Percentiles rank a stretch among this genome's conserved stretches.
These are phyloP conservation scores for Suillus hirtellus DNA, from an alignment of 768 basidiomycete species.

Conservation along the genomic window DNA sequence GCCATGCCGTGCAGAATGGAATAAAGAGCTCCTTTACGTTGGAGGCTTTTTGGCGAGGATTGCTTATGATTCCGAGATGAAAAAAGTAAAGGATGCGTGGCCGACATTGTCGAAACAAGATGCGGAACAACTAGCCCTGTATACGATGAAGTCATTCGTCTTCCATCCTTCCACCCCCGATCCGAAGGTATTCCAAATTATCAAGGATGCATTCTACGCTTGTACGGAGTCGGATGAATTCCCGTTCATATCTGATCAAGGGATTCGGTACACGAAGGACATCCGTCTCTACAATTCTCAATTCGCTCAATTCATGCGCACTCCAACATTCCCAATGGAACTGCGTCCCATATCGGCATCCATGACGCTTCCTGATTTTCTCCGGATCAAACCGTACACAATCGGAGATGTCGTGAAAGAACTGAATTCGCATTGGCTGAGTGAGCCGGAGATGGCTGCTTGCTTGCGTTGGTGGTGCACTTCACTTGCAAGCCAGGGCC, in stretches of 20 bases:
- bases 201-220: conserved; percentile 76
- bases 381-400: conserved; percentile 65
- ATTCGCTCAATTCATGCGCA: conserved; percentile 66
- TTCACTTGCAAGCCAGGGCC: conserved; percentile 18
- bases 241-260: conserved; percentile 74
- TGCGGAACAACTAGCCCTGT: conserved; percentile 44
- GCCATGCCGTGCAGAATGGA: conserved; percentile 65
- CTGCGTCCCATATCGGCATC: conserved; percentile 33
- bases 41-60: conserved; percentile 80
- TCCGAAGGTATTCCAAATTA: conserved; percentile 62
- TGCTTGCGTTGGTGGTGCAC: conserved; percentile 83
- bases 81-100: conserved; percentile 43
- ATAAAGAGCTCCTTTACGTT: conserved; percentile 79
- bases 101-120: background rate
- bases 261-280: conserved; percentile 61
- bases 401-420: conserved; percentile 81
- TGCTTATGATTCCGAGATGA: conserved; percentile 83
- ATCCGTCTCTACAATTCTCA: conserved; percentile 70
- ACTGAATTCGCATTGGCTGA: conserved; percentile 62
- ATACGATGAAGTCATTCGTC: conserved; percentile 84
- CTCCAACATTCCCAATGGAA: conserved; percentile 55
- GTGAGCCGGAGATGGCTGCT: conserved; percentile 68
- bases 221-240: conserved; percentile 54
- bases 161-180: conserved; percentile 86
- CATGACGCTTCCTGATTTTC: conserved; percentile 64